Conservation (phyloP, 176 grass and related monocot genomes). For the Alopecurus myosuroides region DNA sequence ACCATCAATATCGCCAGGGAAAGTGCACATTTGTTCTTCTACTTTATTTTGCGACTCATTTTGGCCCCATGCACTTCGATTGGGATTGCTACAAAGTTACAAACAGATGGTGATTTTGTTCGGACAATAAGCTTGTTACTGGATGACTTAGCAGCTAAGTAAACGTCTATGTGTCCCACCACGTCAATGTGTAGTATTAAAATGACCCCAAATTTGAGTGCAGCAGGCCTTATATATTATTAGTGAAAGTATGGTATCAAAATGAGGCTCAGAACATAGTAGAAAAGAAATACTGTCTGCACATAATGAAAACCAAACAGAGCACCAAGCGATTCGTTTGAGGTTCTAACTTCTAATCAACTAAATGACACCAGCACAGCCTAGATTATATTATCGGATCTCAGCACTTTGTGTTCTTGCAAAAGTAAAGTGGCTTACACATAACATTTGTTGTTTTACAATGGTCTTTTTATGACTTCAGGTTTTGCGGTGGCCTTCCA, state of each 20-base stretch:
- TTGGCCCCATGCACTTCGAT: background rate
- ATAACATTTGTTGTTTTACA: background rate
- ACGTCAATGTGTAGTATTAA: background rate
- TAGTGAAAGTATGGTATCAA: background rate
- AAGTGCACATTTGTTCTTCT: background rate
- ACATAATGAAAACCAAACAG: background rate
- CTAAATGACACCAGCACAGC: background rate
- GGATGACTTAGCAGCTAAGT: background rate
- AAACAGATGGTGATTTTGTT: conserved; percentile 8
- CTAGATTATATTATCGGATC: background rate
- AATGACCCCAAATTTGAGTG: background rate
- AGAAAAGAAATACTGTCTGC: background rate
- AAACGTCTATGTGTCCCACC: background rate
- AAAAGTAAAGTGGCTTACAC: background rate
- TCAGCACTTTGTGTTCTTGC: background rate
- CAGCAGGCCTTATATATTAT: background rate
- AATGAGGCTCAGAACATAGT: background rate
- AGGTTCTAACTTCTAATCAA: background rate
- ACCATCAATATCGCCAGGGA: background rate
- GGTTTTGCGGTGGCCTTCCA: background rate
- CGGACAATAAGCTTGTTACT: background rate
- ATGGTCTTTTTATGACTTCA: background rate
- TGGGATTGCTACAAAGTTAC: background rate
- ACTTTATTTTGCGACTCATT: background rate
- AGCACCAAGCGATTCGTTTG: background rate